Evolutionary conservation across 441 rosid species (phyloP), one percentile per base, ranked within the genome.

Genomic region (Gossypium lobatum): DNA sequence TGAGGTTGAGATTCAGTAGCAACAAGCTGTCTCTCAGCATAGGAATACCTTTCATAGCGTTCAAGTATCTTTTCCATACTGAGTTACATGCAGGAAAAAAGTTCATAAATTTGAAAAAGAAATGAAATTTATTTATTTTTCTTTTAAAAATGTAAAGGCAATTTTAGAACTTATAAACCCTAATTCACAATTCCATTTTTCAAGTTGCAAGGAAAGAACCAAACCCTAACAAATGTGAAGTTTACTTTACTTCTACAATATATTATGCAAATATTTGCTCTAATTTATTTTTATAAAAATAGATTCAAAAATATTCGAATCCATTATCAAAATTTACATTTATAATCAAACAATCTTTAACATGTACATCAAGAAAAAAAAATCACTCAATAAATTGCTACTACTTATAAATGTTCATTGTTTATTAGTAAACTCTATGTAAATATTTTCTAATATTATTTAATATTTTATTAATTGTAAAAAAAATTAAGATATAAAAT

Each of bases 1-100:
- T 81, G 85, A 31, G 79, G 65, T 60, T 84, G 85, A 25, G 86
- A 78, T 63, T 86, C 87, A 61, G 85, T 73, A 28, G 89, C 80
- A 73, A 83, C 74, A 34, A 82, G 81, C 81, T 88, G 97, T 76
- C 91, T 88, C 71, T 91, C 97, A 6, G 87, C 89, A 73, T 83
- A 89, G 23, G 89, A 83, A 78, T 86, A 88, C 80, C 98, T 85
- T 82, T 94, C 98, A 62, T 94, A 91, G 62, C 97, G 95, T 79
- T 94, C 98, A 21, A 94, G 93, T 65, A 94, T 92, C 87, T 85
- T 92, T 73, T 94, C 97, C 97, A 94, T 94, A 83, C 98, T 94
- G 92, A 55, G 13, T 64, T 11, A 37, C 55, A 75, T 20, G 48
- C 63, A 76, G 20, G 63, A 23, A 58, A 75, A 1, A 34, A 2